Base-by-base conservation (phyloP, 345 rosid genomes). In the Euclidium syriacum region DNA sequence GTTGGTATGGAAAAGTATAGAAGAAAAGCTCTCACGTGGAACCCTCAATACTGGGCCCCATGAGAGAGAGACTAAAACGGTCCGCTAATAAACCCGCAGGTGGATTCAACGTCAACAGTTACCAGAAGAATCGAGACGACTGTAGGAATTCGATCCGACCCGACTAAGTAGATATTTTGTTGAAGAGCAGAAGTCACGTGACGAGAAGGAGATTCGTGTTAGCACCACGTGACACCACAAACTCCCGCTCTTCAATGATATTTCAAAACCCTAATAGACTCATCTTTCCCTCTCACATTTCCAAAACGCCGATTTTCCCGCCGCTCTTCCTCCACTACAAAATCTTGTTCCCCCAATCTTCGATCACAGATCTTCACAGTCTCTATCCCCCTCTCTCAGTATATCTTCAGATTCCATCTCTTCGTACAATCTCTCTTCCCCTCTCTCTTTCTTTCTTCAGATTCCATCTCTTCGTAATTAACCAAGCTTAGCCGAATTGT, bases 291-390 rank as follows among this genome's bases (percentile, higher is more conserved):
- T 43, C 52, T 47, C 51, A 29, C 51, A 58, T 79, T 54, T 48
- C 39, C n/a, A 36, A 26, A 51, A 23, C 56, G 15, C 62, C 58
- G 41, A 34, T 52, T 64, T 72, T 76, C 85, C 83, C 85, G 79
- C 85, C 66, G 32, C 64, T 73, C 55, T 58, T 26, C 65, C 18
- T 64, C 51, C 8, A 14, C 27, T 52, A 68, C 70, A 62, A 67
- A 70, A 17, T 43, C 65, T 12, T 52, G 38, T 59, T 51, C 52
- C 40, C 70, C 23, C 30, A 43, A 20, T 10, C 32, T 9, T 4
- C 27, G 1, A 43, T 12, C 63, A 33, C 67, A 63, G 2, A 41
- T 55, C 58, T 12, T 19, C 53, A 10, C 27, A 18, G 15, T 43
- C 59, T n/a, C 19, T 11, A 10, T 27, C 10, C 47, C 29, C 32